A percentile compares a stretch with the other conserved stretches of the same genome.
Conservation (phyloP, 805 yeast species). For the Candida arabinofermentans region DNA sequence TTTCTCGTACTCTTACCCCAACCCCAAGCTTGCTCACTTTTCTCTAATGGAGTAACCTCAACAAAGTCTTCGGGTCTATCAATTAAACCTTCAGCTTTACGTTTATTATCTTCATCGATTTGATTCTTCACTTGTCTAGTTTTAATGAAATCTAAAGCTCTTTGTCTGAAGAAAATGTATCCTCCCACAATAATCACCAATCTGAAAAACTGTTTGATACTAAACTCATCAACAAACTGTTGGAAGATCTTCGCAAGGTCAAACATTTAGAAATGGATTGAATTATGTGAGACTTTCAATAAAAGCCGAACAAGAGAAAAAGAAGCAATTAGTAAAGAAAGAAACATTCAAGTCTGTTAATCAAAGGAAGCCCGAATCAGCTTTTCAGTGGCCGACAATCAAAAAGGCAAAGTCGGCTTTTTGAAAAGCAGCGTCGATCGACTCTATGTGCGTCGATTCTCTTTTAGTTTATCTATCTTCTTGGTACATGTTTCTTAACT, state of each 20-base stretch:
- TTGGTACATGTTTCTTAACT: too few species aligned
- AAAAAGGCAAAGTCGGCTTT: too few species aligned
- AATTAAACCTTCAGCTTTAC: slow-evolving; percentile 33
- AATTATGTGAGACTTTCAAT: too few species aligned
- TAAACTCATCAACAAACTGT: slow-evolving; percentile 38
- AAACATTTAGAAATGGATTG: slow-evolving; percentile 7
- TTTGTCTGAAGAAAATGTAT: slow-evolving; percentile 54
- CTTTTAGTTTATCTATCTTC: too few species aligned
- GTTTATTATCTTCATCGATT: slow-evolving; percentile 43
- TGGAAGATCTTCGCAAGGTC: slow-evolving; percentile 32
- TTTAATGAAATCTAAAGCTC: slow-evolving; percentile 54
- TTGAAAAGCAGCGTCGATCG: too few species aligned
- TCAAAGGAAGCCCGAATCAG: too few species aligned
- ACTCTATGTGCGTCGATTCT: too few species aligned
- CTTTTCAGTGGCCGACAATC: too few species aligned
- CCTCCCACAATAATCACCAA: slow-evolving; percentile 56
- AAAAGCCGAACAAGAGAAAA: too few species aligned
- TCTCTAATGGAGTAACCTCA: slow-evolving; percentile 20
- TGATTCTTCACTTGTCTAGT: slow-evolving; percentile 47
- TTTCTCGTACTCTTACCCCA: slow-evolving; percentile 78
- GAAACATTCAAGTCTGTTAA: too few species aligned
- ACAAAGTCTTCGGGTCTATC: slow-evolving; percentile 32
- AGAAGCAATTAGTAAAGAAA: too few species aligned
- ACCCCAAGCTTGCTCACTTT: slow-evolving; percentile 54
- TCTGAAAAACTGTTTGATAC: slow-evolving; percentile 43